A percentile compares a stretch with the other conserved stretches of the same genome.
phyloP scores from a whole-genome alignment of 2,329 filamentous ascomycete genomes.

The Cercospora zeae-maydis region DNA sequence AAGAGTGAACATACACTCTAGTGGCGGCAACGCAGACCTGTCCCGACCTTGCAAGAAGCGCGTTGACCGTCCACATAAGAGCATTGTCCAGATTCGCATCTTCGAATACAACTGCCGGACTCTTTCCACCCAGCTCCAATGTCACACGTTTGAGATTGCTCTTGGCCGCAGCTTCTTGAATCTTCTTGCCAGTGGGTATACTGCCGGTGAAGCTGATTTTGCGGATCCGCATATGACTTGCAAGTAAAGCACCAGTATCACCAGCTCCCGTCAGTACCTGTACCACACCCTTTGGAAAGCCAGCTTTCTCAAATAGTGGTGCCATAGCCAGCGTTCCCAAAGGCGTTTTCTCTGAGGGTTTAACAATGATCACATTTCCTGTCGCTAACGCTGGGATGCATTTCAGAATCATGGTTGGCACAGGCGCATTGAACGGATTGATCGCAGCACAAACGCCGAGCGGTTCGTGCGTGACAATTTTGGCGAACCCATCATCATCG shows the following conservation, averaged over 20 bases:
- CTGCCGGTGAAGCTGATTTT: conserved; percentile 64
- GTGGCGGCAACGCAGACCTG: conserved; percentile 54
- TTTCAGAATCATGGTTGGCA: conserved; percentile 53
- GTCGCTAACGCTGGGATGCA: conserved; percentile 55
- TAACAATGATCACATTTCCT: conserved; percentile 37
- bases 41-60: conserved; percentile 3
- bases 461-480: conserved; percentile 17
- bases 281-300: conserved; percentile 60
- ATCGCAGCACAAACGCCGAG: conserved; percentile 19
- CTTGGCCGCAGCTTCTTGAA: conserved; percentile 53
- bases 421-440: conserved; percentile 45
- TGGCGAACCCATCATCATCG: conserved; percentile 38
- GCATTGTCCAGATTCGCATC: conserved; percentile 52
- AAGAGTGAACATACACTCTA: conserved; percentile 55
- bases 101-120: conserved; percentile 55
- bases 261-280: conserved; percentile 60
- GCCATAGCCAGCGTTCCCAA: conserved; percentile 56
- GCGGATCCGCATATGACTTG: conserved; percentile 55
- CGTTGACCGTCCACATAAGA: conserved; percentile 32
- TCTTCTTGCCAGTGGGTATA: conserved; percentile 56
- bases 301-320: conserved; percentile 51
- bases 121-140: conserved; percentile 60
- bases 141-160: conserved; percentile 58
- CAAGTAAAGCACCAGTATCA: conserved; percentile 55
- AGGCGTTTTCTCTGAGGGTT: conserved; percentile 51